Evolutionary conservation across 257 asterid species (phyloP), one percentile per base, ranked within the genome.

Genomic region (Verbena officinalis): DNA sequence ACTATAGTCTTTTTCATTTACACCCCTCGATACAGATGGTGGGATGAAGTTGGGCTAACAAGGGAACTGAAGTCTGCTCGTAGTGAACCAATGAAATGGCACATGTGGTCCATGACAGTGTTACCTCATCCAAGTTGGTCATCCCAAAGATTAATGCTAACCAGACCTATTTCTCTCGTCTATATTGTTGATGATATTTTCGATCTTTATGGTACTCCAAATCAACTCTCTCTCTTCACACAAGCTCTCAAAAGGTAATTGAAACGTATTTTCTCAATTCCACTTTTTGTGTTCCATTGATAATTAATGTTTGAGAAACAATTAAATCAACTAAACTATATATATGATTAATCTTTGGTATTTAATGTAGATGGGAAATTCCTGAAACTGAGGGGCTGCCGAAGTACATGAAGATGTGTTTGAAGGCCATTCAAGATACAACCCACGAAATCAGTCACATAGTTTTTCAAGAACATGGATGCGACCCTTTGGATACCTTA

Each of bases 211-310:
- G 73, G 54, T 3, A 68, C 67, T 13, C 21, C 46, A 0, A 45
- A 59, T 7, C 33, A 68, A 15, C 73, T 58, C 23, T 22, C 30
- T 23, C 21, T 59, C 48, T 68, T 68, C 51, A 68, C 67, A 9
- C 34, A 49, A 34, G 60, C 54, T 19, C 55, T 79, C 12, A 65
- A 75, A 9, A 75, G 77, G 84, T 75, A 73, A n/a, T n/a, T n/a
- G n/a, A n/a, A n/a, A n/a, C n/a, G n/a, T n/a, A n/a, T n/a, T n/a
- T n/a, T n/a, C n/a, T n/a, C n/a, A n/a, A n/a, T n/a, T n/a, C n/a
- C n/a, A n/a, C n/a, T n/a, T n/a, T n/a, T n/a, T n/a, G n/a, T n/a
- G n/a, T n/a, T n/a, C n/a, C n/a, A n/a, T n/a, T n/a, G n/a, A n/a
- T n/a, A n/a, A n/a, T n/a, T n/a, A n/a, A n/a, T n/a, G n/a, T n/a